Evolutionary conservation across 129 eudicot genomes (phyloP), one percentile per base, ranked within the genome.

Genomic region (Heracleum sosnowskyi): DNA sequence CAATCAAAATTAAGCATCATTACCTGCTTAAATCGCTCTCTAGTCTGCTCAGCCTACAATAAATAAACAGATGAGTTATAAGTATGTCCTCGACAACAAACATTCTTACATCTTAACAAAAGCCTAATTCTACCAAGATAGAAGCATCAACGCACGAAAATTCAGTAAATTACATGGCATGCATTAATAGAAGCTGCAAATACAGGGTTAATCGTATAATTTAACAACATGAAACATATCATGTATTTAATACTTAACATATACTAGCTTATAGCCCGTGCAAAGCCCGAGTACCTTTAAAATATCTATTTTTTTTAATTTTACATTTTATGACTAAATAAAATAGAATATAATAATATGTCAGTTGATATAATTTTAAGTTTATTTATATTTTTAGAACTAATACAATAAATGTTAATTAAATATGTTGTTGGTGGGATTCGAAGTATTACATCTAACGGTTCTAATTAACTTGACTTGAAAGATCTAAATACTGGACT

Each of bases 21-120:
- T 82, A 92, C 97, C 95, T 92, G 91, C 72, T 89, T 92, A 76
- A 79, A 77, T 80, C 97, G 84, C 88, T 83, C 78, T 82, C 85
- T 92, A 13, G 83, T 83, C 84, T 78, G 68, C 75, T 88, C 97
- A 80, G 83, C 97, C 97, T 92, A 90, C 88, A 89, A 73, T 35
- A 10, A 80, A 26, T 44, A 44, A n/a, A 28, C 0, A 41, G 18
- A 73, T 42, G 4, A 66, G 31, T 73, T 7, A 41, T 47, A 46
- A 18, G 68, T 31, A 28, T 74, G 47, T 40, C 44, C 20, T 2
- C 45, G 7, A 34, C 12, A 18, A 35, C 29, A 41, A 34, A 74
- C n/a, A 75, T 34, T 51, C 34, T 66, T 66, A 24, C 68, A 29
- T 22, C 17, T 39, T 16, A 34, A 7, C 46, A 78, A 66, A 15